Percentiles rank a stretch among this genome's conserved stretches.
phyloP scores from a whole-genome alignment of 345 rosid genomes.

The Populus deltoides region DNA sequence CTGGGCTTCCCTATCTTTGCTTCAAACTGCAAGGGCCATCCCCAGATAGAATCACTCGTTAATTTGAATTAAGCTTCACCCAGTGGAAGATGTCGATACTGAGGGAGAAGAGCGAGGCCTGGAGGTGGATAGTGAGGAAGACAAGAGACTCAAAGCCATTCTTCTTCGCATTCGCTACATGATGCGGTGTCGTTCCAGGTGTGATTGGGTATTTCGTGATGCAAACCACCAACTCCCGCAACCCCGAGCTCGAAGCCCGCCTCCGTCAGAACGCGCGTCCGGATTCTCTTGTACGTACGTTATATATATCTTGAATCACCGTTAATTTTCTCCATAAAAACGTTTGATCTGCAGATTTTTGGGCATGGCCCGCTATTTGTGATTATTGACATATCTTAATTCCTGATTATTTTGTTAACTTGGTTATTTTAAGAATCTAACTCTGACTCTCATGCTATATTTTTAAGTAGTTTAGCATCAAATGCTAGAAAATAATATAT shows the following conservation, averaged over 20 bases:
- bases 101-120: slow-evolving; percentile 66
- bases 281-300: slow-evolving; percentile 59
- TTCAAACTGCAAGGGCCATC: background rate
- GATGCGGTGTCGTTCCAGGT: slow-evolving; percentile 89
- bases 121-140: slow-evolving; percentile 79
- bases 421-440: background rate
- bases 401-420: too few species aligned
- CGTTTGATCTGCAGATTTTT: background rate
- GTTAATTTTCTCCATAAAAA: background rate
- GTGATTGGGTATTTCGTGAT: slow-evolving; percentile 82
- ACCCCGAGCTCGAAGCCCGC: slow-evolving; percentile 83
- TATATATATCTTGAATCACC: background rate
- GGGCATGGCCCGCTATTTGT: background rate
- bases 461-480: background rate
- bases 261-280: too few species aligned
- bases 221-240: slow-evolving; percentile 73
- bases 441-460: background rate
- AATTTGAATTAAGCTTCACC: background rate
- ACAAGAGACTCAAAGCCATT: slow-evolving; percentile 82
- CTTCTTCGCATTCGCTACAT: slow-evolving; percentile 82
- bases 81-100: slow-evolving; percentile 26
- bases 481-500: background rate
- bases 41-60: background rate
- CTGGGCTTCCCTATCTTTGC: background rate
- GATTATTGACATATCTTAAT: background rate